These are phyloP conservation scores for Acanthamoeba sp. DNA, from an alignment of 208 protist species.

Conservation along the genomic window DNA sequence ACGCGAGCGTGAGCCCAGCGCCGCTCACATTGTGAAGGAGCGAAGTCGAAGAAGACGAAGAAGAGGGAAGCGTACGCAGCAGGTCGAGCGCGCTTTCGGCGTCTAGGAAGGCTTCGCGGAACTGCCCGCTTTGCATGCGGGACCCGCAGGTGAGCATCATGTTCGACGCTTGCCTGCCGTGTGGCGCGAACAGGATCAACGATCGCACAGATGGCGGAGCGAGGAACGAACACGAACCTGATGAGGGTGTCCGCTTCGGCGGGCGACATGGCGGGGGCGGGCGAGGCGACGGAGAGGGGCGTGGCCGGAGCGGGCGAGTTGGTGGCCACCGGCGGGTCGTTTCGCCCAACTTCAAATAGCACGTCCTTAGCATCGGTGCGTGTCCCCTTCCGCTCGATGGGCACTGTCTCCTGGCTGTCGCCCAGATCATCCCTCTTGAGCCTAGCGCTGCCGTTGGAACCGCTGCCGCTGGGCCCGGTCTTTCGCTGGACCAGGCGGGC, in stretches of 20 bases:
- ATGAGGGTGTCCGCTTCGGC: background rate
- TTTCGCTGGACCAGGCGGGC: conserved; percentile 15
- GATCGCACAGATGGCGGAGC: background rate
- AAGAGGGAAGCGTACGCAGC: background rate
- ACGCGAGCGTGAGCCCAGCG: background rate
- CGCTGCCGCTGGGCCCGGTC: background rate
- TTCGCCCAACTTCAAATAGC: background rate
- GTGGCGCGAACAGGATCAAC: background rate
- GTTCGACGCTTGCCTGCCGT: conserved; percentile 35
- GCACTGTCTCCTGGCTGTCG: background rate
- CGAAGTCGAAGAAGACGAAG: background rate
- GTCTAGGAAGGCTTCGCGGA: conserved; percentile 59
- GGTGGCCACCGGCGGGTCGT: background rate
- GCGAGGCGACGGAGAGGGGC: background rate
- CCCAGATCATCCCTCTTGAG: background rate
- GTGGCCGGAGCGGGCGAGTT: background rate
- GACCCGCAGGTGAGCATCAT: conserved; percentile 15
- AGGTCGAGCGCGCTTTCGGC: conserved; percentile 35
- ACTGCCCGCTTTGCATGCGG: conserved; percentile 44
- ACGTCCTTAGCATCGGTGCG: background rate
- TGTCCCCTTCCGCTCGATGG: background rate
- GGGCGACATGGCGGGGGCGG: background rate
- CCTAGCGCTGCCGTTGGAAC: background rate
- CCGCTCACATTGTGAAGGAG: background rate
- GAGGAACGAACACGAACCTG: background rate